A percentile compares a stretch with the other conserved stretches of the same genome.
Conservation (phyloP, 768 basidiomycete species). For the Thelephora ganbajun region DNA sequence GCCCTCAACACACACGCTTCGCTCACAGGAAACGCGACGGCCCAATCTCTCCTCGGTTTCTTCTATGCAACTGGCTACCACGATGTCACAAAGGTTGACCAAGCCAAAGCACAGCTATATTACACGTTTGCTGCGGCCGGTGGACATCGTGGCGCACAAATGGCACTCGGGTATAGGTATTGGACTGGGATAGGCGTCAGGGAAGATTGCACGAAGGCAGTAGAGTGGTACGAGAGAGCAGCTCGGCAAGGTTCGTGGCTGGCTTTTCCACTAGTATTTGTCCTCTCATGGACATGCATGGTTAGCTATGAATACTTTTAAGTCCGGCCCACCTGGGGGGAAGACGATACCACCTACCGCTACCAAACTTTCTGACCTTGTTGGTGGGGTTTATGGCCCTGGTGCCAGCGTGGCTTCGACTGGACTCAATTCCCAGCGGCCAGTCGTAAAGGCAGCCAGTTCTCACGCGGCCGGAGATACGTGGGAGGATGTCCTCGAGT, state of each 20-base stretch:
- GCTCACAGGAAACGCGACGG: conserved; percentile 68
- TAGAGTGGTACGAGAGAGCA: conserved; percentile 82
- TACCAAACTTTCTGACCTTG: conserved; percentile 76
- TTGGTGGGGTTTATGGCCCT: conserved; percentile 87
- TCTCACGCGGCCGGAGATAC: conserved; percentile 84
- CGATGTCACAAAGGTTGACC: conserved; percentile 44
- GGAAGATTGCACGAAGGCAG: conserved; percentile 73
- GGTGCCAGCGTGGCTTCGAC: conserved; percentile 92
- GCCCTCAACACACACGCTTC: conserved; percentile 50
- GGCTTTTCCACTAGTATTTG: background rate
- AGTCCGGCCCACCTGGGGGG: conserved; percentile 85
- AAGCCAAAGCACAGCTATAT: conserved; percentile 77
- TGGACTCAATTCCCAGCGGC: conserved; percentile 51
- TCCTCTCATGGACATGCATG: conserved; percentile 2
- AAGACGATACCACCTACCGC: conserved; percentile 70
- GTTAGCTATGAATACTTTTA: conserved; percentile 66
- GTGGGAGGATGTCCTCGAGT: conserved; percentile 87
- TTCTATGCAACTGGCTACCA: conserved; percentile 81
- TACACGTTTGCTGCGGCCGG: conserved; percentile 91
- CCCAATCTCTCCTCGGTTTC: conserved; percentile 79
- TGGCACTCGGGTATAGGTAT: conserved; percentile 87
- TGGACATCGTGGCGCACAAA: conserved; percentile 76
- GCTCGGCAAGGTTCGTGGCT: conserved; percentile 59
- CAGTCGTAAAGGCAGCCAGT: conserved; percentile 73
- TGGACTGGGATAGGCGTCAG: conserved; percentile 92